Evolutionary conservation across 306 rosid genomes (phyloP), one percentile per base, ranked within the genome.

Genomic region (Ziziphus jujuba): DNA sequence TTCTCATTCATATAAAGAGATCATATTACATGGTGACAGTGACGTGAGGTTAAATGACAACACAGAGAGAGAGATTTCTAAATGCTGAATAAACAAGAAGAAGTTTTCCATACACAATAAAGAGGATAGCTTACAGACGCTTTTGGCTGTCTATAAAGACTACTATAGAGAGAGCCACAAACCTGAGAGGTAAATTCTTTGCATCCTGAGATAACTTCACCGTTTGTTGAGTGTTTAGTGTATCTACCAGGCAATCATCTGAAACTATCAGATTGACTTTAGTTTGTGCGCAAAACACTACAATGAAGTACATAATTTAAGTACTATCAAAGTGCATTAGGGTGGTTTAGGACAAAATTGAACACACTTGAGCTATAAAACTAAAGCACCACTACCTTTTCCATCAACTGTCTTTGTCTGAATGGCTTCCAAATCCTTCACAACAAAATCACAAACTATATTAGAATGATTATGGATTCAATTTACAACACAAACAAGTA

Each of bases 391-490:
- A 84, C 87, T 91, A 63, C 56, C 76, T 47, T 66, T 63, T 61
- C 65, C 72, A 77, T 72, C 74, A 65, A 72, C 61, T 38, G 76
- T 68, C 70, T 36, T 64, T 38, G 76, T 68, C 70, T 36, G 75
- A 77, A 71, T 77, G 52, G 75, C 74, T 73, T 77, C 81, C 72
- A 62, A 63, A 24, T 68, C 95, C 96, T 92, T 63, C 68, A 53
- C 16, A 40, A 59, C 25, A 60, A 22, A 34, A 38, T 59, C 43
- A 59, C 33, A 58, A 63, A 61, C 60, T 24, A 63, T 25, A 61
- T 57, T 67, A n/a, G 9, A 12, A 6, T 25, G 16, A 13, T 7
- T 6, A 21, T 10, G 12, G 15, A 15, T 20, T 57, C 60, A 55
- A 72, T 59, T 16, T 12, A 28, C 36, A 64, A 14, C 14, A 15